A percentile compares a stretch with the other conserved stretches of the same genome.
Conservation (phyloP, 73 alveolate genomes). For the Paramecium tetraurelia region DNA sequence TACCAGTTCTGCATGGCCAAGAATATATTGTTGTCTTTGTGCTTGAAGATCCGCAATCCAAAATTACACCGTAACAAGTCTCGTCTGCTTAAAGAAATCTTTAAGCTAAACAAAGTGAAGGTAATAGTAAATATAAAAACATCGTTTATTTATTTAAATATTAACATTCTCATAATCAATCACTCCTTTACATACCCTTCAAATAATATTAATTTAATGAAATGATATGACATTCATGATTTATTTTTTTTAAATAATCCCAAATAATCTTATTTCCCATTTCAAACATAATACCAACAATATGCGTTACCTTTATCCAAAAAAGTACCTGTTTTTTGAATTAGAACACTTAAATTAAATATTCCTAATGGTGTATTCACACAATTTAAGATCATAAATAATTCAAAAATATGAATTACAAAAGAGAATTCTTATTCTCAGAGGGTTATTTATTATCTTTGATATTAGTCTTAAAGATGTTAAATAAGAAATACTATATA, state of each 20-base stretch:
- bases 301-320: neutral
- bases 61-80: slow-evolving; percentile 50
- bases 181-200: neutral
- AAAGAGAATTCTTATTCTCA: too few relatives aligned
- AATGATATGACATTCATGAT: neutral
- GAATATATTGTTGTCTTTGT: slow-evolving; percentile 40
- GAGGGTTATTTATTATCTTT: too few relatives aligned
- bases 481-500: too few relatives aligned
- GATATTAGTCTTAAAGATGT: too few relatives aligned
- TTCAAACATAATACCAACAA: neutral
- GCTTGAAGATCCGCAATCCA: slow-evolving; percentile 58
- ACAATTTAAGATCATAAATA: too few relatives aligned
- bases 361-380: neutral
- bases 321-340: neutral
- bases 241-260: too few relatives aligned
- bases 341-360: too few relatives aligned
- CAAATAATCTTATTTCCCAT: neutral
- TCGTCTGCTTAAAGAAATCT: neutral
- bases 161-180: neutral
- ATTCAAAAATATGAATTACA: too few relatives aligned
- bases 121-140: neutral
- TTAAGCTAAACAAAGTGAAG: neutral
- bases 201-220: too few relatives aligned
- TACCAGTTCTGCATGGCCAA: slow-evolving; percentile 28
- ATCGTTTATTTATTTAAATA: neutral